phyloP scores from a whole-genome alignment of 2,329 filamentous ascomycete genomes.

The Tolypocladium pustulatum region DNA sequence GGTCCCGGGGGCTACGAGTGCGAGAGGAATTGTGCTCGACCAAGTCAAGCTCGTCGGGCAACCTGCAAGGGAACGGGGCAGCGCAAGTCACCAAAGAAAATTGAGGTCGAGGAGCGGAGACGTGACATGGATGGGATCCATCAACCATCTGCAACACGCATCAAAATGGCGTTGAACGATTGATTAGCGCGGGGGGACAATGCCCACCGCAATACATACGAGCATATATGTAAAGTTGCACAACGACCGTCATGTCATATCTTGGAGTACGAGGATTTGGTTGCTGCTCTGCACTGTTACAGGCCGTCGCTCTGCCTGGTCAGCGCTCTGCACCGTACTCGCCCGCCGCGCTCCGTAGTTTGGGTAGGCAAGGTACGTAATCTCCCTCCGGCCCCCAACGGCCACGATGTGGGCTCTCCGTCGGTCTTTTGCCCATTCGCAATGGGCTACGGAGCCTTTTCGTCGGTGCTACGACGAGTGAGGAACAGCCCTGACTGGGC shows the following conservation, averaged over 20 bases:
- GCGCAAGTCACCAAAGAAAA: not conserved
- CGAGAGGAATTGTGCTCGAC: not conserved
- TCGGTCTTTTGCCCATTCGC: not conserved
- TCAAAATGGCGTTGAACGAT: not conserved
- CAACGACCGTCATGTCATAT: not conserved
- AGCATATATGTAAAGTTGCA: not conserved
- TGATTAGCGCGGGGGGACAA: not conserved
- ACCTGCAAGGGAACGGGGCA: not conserved
- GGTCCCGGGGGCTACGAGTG: not conserved
- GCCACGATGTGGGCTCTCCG: not conserved
- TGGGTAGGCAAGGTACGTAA: not conserved
- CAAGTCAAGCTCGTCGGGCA: not conserved
- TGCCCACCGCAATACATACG: not conserved
- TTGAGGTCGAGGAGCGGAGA: not conserved
- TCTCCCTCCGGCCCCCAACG: not conserved
- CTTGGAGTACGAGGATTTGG: not conserved
- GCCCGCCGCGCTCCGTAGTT: not conserved
- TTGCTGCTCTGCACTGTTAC: not conserved
- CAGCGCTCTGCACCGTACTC: not conserved
- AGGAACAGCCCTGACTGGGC: not conserved
- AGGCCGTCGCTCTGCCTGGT: too few relatives aligned
- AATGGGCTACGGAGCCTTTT: not conserved
- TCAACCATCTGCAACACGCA: not conserved
- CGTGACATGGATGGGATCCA: not conserved
- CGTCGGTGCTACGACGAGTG: not conserved